Evolutionary conservation across 2,329 filamentous ascomycete species (phyloP), one percentile per base, ranked within the genome.

Genomic region (Colletotrichum zoysiae): DNA sequence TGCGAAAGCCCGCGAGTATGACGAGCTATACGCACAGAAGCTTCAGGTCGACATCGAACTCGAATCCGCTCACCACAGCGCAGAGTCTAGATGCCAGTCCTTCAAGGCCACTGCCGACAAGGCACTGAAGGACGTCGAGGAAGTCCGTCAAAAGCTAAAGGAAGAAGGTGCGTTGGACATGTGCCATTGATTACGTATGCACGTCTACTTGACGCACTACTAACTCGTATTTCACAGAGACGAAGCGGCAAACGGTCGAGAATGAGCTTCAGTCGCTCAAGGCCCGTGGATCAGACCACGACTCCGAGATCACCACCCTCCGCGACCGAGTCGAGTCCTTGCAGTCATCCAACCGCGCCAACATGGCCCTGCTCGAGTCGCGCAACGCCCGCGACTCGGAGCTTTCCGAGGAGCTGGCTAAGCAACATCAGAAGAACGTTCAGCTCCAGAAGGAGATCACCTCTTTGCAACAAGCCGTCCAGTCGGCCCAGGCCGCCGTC

Each of bases 331-430:
- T 99, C 77, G 86, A 92, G 60, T 93, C 94, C 0, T 89, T 99
- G 3, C 95, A 99, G 82, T 91, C 93, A 0, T 96, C 95, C 8
- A 98, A 97, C 79, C 92, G 96, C 73, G 95, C 98, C 74, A 95
- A 95, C 18, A 84, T 98, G 5, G 91, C 93, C 53, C 90, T 98
- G 44, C 91, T 98, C 73, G 95, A 98, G 78, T 92, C 94, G 23
- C 98, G 98, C 82, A 94, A 93, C 66, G 90, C 90, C 12, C 93
- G 95, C 48, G 94, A 98, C 79, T 93, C 97, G 76, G 91, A 91
- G 72, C 87, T 99, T 3, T 91, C 94, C 5, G 91, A 95, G 70
- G 96, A 99, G 77, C 88, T 99, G 26, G 92, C 95, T 51, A 89
- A 92, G 63, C 94, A 97, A 77, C 95, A 98, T 78, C 91, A 95